Conservation (phyloP, 495 filamentous ascomycete species). For the Tuber calosporum region DNA sequence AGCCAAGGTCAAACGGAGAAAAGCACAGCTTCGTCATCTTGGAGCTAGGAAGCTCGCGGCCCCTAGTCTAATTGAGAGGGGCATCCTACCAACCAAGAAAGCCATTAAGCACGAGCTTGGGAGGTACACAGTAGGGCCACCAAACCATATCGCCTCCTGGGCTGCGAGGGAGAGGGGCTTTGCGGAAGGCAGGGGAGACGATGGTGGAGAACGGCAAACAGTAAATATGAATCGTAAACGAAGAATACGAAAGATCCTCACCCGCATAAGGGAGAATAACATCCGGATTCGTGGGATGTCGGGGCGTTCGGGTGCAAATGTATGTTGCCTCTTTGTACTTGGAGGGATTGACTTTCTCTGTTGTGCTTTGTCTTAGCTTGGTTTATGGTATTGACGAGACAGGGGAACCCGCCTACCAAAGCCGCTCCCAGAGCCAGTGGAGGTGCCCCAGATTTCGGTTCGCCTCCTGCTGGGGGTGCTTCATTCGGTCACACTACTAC, state of each 20-base stretch:
- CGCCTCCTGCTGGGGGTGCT: background rate
- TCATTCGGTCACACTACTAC: background rate
- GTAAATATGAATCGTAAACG: rapidly evolving
- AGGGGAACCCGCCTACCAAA: background rate
- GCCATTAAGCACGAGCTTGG: background rate
- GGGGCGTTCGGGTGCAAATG: background rate
- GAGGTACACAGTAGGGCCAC: background rate
- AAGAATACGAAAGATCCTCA: background rate
- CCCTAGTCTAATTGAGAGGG: background rate
- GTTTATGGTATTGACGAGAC: background rate
- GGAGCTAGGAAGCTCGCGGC: background rate
- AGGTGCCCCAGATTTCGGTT: background rate
- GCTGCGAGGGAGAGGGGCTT: background rate
- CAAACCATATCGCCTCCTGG: background rate
- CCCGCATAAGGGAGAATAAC: background rate
- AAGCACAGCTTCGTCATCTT: background rate
- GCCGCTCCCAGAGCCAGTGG: background rate
- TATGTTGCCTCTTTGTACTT: background rate
- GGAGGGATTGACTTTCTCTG: background rate
- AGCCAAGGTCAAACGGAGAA: background rate
- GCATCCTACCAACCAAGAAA: background rate
- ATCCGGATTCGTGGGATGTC: background rate
- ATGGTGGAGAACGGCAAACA: background rate
- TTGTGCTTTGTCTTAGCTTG: background rate
- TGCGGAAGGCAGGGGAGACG: background rate